Evolutionary conservation across 345 rosid species (phyloP), one percentile per base, ranked within the genome.

Genomic region (Brassica carinata): DNA sequence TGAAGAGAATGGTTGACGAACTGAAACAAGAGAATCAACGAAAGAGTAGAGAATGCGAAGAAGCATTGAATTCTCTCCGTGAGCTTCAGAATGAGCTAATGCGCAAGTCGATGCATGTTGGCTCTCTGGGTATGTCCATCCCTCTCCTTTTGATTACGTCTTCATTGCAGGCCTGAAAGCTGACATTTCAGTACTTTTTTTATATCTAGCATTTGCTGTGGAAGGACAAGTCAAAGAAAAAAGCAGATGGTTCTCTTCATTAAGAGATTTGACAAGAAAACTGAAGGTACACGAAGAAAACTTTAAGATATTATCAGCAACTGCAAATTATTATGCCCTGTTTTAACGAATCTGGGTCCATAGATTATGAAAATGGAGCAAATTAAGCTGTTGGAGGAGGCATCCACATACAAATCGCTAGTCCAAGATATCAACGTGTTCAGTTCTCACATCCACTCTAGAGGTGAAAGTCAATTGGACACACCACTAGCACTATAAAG

Each of bases 21-120:
- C 92, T 96, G 57, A 87, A 84, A 84, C 80, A 34, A 81, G 97
- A 90, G 81, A 92, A 90, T 69, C 88, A 86, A 64, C 75, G 83
- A 51, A 90, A 90, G 87, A 83, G 76, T 83, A 86, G 79, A 77
- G 98, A 96, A 86, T 89, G 88, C 77, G 91, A 90, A 76, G 92
- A 93, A 51, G 97, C 97, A 38, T 75, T 84, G 83, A 88, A 75
- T 55, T 89, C 98, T 48, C 87, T 92, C 14, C 71, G 85, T 40
- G 94, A 90, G 31, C 89, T 96, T 43, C 95, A 91, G 69, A 88
- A 88, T 72, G 99, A 93, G 85, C 91, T 96, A 55, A 90, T 96
- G 97, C 94, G 97, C 87, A 96, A 96, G 88, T 96, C 99, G 2
- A 93, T 96, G 97, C 99, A 93, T 73, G 97, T 96, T 70, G 99